These are phyloP conservation scores for Ceratobasidium sp. DNA, from an alignment of 1,284 basidiomycete species.

Conservation along the genomic window DNA sequence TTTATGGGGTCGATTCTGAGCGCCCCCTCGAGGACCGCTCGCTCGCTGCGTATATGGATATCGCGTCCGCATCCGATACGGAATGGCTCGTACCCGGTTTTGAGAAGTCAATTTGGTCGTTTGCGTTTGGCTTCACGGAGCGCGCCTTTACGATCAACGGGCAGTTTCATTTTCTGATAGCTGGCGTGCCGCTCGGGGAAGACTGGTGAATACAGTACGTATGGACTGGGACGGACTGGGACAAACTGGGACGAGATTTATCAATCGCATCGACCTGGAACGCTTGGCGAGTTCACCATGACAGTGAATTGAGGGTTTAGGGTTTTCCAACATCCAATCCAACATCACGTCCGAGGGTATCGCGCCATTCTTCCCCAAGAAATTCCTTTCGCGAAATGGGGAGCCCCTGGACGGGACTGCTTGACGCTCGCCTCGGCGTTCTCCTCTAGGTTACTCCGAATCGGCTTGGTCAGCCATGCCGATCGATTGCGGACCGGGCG, in stretches of 20 bases:
- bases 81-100: not conserved
- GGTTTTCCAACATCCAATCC: not conserved
- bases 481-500: not conserved
- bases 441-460: not conserved
- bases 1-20: too few relatives aligned
- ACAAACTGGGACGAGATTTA: not conserved
- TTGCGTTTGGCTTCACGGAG: slow-evolving; percentile 26
- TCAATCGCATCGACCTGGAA: not conserved
- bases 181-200: slow-evolving; percentile 1
- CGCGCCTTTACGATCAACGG: slow-evolving; percentile 26
- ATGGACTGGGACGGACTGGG: not conserved
- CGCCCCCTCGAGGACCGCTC: too few relatives aligned
- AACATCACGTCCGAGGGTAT: not conserved
- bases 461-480: not conserved
- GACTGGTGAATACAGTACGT: not conserved
- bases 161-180: slow-evolving; percentile 10
- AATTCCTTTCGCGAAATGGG: not conserved
- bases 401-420: not conserved
- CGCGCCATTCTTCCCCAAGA: not conserved
- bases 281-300: not conserved
- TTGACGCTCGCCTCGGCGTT: slow-evolving; percentile 2
- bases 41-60: not conserved
- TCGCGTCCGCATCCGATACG: too few relatives aligned
- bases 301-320: not conserved
- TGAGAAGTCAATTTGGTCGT: slow-evolving; percentile 10